A percentile compares a stretch with the other conserved stretches of the same genome.
phyloP scores from a whole-genome alignment of 116 monocot species.

The Papilionanthe hybrid region DNA sequence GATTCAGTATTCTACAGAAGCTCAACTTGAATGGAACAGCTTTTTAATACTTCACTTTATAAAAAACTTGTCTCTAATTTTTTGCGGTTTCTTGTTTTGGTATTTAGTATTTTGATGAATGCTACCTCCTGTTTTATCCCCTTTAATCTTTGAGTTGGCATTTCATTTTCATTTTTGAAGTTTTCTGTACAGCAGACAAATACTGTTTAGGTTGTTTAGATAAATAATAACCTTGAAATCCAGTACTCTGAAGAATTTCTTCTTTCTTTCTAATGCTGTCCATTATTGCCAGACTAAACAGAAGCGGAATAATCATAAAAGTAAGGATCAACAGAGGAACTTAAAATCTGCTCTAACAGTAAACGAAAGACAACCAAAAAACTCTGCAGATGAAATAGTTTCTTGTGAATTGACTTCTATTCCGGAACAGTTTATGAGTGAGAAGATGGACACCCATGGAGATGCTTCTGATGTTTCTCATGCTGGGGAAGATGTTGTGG shows the following conservation, averaged over 20 bases:
- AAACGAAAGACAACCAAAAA: constrained; percentile 31
- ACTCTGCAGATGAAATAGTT: constrained; percentile 26
- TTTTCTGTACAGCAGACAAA: too few relatives aligned
- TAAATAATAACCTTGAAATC: too few relatives aligned
- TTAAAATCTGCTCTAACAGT: constrained; percentile 42
- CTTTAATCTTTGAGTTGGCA: too few relatives aligned
- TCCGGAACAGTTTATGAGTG: constrained; percentile 9
- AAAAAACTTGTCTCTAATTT: too few relatives aligned
- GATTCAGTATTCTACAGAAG: too few relatives aligned
- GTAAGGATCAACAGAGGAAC: constrained; percentile 63
- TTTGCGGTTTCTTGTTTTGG: too few relatives aligned
- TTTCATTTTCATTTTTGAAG: too few relatives aligned
- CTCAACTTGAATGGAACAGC: too few relatives aligned
- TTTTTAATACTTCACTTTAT: too few relatives aligned
- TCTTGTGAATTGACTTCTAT: constrained; percentile 27
- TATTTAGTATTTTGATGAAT: too few relatives aligned
- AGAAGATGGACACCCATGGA: constrained; percentile 32
- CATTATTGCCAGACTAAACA: constrained; percentile 59
- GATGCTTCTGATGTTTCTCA: constrained; percentile 62
- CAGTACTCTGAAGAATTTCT: constrained; percentile 12
- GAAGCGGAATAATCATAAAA: constrained; percentile 66
- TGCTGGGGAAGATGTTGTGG: constrained; percentile 39
- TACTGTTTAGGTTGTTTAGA: too few relatives aligned
- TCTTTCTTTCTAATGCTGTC: constrained; percentile 28
- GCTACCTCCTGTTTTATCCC: too few relatives aligned